These are phyloP conservation scores for Linnemannia hyalina DNA, from an alignment of 192 early-diverging fungal genomes.

Conservation along the genomic window DNA sequence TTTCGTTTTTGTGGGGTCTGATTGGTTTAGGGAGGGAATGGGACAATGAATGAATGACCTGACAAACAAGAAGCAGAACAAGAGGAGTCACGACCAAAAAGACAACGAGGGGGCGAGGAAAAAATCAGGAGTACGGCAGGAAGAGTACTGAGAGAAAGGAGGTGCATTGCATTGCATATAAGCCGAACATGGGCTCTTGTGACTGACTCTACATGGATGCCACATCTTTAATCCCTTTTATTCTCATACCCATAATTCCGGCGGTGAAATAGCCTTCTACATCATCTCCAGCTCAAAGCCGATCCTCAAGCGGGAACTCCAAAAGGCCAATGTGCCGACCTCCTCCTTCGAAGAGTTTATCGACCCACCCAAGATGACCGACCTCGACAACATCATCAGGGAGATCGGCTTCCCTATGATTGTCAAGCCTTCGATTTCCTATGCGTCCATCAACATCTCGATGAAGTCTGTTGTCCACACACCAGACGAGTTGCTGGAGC, in stretches of 20 bases:
- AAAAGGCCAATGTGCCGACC: constrained; percentile 32
- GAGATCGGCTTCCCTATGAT: constrained; percentile 59
- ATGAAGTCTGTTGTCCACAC: constrained; percentile 53
- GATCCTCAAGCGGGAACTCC: constrained; percentile 29
- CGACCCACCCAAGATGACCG: neutral
- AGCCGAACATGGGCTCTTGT: neutral
- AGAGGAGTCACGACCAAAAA: neutral
- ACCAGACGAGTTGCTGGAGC: constrained; percentile 35
- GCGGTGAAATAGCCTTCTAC: constrained; percentile 29
- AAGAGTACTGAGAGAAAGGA: neutral
- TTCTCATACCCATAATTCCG: neutral
- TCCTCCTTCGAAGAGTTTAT: constrained; percentile 40
- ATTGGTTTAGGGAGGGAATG: no score
- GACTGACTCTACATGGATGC: neutral
- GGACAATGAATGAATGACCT: no score
- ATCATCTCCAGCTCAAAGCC: constrained; percentile 41
- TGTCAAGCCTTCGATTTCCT: constrained; percentile 63
- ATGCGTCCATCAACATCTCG: constrained; percentile 60
- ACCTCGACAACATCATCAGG: constrained; percentile 23
- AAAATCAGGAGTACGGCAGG: neutral
- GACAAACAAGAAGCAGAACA: neutral
- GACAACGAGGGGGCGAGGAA: neutral
- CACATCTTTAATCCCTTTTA: neutral
- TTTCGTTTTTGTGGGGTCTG: neutral
- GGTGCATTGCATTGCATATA: neutral